phyloP scores from a whole-genome alignment of 176 grass and related monocot genomes.

The Carex scoparia region DNA sequence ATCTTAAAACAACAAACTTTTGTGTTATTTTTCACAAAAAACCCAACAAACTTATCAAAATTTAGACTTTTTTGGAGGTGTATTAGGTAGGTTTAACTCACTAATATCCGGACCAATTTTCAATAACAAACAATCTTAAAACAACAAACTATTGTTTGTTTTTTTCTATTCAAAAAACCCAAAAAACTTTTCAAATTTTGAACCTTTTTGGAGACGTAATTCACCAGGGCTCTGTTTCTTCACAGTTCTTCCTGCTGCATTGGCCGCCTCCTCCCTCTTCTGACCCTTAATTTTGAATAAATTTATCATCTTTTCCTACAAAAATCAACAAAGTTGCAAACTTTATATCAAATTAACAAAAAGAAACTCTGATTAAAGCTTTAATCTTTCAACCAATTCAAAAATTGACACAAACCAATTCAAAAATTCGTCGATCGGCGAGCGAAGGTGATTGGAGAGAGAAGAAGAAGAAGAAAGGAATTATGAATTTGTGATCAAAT shows the following conservation, averaged over 20 bases:
- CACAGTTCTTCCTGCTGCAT: constrained; percentile 38
- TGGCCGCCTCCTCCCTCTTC: constrained; percentile 35
- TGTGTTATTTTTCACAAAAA: too few relatives aligned
- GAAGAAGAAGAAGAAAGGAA: not conserved
- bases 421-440: not conserved
- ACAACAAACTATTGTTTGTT: too few relatives aligned
- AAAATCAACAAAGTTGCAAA: not conserved
- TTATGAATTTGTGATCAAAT: constrained; percentile 5
- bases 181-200: not conserved
- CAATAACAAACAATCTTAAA: too few relatives aligned
- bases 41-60: too few relatives aligned
- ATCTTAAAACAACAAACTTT: too few relatives aligned
- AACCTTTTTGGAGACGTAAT: constrained; percentile 67
- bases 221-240: constrained; percentile 66
- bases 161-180: too few relatives aligned
- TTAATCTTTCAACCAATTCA: not conserved
- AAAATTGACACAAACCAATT: not conserved
- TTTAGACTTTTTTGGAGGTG: too few relatives aligned
- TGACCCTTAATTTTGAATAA: constrained; percentile 62
- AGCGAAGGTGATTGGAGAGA: not conserved
- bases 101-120: too few relatives aligned
- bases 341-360: not conserved
- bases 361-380: not conserved
- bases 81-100: too few relatives aligned
- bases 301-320: constrained; percentile 48